phyloP scores from a whole-genome alignment of 768 basidiomycete genomes.

The Kwoniella botswanensis region DNA sequence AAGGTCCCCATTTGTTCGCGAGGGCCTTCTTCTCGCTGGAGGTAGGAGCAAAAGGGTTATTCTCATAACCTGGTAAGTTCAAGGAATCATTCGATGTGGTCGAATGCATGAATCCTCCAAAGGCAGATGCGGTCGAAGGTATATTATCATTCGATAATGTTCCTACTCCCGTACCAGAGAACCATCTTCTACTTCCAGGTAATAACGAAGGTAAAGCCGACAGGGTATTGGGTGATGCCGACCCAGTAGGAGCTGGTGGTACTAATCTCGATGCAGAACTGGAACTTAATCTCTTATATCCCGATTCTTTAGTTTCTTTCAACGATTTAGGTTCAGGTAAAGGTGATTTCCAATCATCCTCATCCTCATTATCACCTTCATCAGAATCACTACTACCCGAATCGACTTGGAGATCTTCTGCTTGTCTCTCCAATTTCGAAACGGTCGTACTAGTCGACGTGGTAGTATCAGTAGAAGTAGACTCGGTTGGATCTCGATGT shows the following conservation, averaged over 20 bases:
- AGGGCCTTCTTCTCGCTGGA: conserved; percentile 54
- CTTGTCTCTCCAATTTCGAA: conserved; percentile 2
- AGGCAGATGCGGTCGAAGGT: conserved; percentile 22
- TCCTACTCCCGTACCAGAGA: conserved; percentile 29
- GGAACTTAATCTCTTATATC: conserved; percentile 17
- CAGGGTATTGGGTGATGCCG: conserved; percentile 15
- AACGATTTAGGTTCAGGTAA: conserved; percentile 9
- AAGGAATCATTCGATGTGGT: conserved; percentile 53
- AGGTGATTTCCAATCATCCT: conserved; percentile 39
- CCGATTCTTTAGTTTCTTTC: conserved; percentile 13
- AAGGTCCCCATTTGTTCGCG: conserved; percentile 55
- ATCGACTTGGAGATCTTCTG: conserved; percentile 5
- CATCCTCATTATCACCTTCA: conserved; percentile 18
- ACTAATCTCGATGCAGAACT: conserved; percentile 9
- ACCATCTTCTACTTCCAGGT: conserved; percentile 51
- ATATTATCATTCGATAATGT: conserved; percentile 41
- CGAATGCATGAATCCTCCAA: conserved; percentile 31
- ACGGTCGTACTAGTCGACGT: conserved; percentile 4
- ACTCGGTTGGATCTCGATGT: background rate
- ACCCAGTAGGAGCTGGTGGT: background rate
- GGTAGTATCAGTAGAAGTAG: background rate
- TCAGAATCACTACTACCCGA: conserved; percentile 35
- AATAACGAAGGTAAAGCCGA: conserved; percentile 34
- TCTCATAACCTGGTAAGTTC: conserved; percentile 31
- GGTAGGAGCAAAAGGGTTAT: conserved; percentile 52